phyloP scores from a whole-genome alignment of 129 eudicot genomes.

The Mikania micrantha region DNA sequence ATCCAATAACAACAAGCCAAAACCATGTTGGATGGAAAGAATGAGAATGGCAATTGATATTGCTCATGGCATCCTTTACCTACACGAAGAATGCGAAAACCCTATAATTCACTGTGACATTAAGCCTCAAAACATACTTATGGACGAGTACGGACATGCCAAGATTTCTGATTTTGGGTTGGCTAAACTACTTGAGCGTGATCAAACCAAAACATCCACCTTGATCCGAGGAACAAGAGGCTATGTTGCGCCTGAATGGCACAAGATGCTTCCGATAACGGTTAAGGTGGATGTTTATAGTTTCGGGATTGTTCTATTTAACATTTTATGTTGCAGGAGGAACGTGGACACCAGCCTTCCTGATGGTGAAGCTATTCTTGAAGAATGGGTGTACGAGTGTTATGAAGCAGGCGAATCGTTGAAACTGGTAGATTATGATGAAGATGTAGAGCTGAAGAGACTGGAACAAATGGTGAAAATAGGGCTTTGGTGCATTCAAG shows the following conservation, averaged over 20 bases:
- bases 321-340: constrained; percentile 19
- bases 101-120: constrained; percentile 39
- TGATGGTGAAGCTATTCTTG: constrained; percentile 14
- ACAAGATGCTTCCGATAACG: constrained; percentile 11
- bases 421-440: constrained; percentile 10
- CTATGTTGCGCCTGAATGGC: constrained; percentile 30
- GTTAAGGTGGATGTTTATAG: constrained; percentile 31
- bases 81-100: constrained; percentile 35
- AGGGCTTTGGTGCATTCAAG: constrained; percentile 25
- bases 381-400: constrained; percentile 24
- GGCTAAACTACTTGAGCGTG: constrained; percentile 23
- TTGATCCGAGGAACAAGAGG: constrained; percentile 23
- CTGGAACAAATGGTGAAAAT: constrained; percentile 9
- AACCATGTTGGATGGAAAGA: constrained; percentile 22
- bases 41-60: constrained; percentile 19
- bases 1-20: constrained; percentile 4
- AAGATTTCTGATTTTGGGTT: constrained; percentile 29
- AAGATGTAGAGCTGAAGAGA: background rate
- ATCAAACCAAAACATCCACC: constrained; percentile 19
- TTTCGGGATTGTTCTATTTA: constrained; percentile 23
- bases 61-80: constrained; percentile 22
- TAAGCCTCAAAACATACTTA: constrained; percentile 38
- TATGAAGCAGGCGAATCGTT: background rate
- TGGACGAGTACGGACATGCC: constrained; percentile 24
- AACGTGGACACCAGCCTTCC: constrained; percentile 16